These are phyloP conservation scores for Coemansia sp. DNA, from an alignment of 192 early-diverging fungal genomes.

Conservation along the genomic window DNA sequence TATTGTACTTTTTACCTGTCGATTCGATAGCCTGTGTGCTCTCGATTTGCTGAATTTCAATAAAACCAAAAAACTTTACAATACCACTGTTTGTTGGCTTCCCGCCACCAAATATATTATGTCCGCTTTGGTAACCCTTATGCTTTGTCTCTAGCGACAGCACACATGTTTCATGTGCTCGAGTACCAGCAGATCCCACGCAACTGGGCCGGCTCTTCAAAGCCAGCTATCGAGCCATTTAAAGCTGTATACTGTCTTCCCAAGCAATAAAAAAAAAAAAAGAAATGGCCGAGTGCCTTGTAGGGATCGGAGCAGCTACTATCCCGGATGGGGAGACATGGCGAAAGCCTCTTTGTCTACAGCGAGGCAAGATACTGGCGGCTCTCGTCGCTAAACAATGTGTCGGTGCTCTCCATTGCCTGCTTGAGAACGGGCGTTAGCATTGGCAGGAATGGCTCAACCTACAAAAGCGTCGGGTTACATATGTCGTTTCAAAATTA, in stretches of 20 bases:
- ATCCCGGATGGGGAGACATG: background rate
- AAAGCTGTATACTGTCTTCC: background rate
- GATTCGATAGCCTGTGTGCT: too few species aligned
- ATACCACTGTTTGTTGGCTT: too few species aligned
- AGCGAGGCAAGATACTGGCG: conserved; percentile 38
- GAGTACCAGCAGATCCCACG: background rate
- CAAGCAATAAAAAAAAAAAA: background rate
- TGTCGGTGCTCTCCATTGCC: conserved; percentile 38
- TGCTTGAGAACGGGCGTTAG: conserved; percentile 48
- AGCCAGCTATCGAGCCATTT: background rate
- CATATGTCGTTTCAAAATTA: background rate
- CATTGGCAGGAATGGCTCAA: conserved; percentile 34
- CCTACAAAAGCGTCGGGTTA: conserved; percentile 21
- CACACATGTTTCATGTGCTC: background rate
- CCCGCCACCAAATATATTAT: background rate
- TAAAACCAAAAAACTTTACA: too few species aligned
- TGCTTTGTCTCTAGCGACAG: background rate
- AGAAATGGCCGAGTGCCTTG: background rate
- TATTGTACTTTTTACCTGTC: too few species aligned
- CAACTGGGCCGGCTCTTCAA: background rate
- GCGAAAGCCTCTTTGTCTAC: conserved; percentile 3
- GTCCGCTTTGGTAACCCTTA: background rate
- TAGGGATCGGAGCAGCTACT: background rate
- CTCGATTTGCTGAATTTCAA: too few species aligned
- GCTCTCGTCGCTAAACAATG: conserved; percentile 48